Conservation (phyloP, 2,329 filamentous ascomycete species). For the Colletotrichum sublineola region DNA sequence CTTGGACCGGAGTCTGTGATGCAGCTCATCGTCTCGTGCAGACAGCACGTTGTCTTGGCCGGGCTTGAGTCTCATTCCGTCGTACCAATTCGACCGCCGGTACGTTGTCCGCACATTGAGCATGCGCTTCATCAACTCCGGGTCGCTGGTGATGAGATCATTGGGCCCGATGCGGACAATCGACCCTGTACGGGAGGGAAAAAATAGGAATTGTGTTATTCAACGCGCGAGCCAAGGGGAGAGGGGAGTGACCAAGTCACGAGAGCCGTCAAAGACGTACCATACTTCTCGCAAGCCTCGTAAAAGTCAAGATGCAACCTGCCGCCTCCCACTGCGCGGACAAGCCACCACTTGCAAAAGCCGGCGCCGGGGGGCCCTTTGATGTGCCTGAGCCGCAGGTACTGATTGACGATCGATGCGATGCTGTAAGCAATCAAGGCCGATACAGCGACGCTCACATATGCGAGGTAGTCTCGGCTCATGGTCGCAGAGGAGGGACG, state of each 20-base stretch:
- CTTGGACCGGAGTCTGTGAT: conserved; percentile 58
- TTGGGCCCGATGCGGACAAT: conserved; percentile 60
- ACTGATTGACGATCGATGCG: conserved; percentile 47
- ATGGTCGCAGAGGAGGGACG: conserved; percentile 5
- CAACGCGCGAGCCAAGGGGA: neutral
- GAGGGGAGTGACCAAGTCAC: too few relatives aligned
- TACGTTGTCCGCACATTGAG: conserved; percentile 54
- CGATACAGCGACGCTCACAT: conserved; percentile 4
- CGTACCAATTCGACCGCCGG: conserved; percentile 59
- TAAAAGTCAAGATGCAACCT: conserved; percentile 53
- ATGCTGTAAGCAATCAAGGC: conserved; percentile 34
- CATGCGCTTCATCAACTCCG: conserved; percentile 54
- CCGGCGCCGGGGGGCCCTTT: conserved; percentile 54
- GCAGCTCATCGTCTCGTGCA: conserved; percentile 60
- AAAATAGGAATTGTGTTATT: neutral
- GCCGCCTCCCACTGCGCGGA: conserved; percentile 49
- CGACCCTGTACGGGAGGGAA: conserved; percentile 45
- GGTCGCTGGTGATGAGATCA: conserved; percentile 56
- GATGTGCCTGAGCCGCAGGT: conserved; percentile 56
- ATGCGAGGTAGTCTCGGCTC: conserved; percentile 14
- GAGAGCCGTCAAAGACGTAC: conserved; percentile 39
- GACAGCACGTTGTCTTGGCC: conserved; percentile 68
- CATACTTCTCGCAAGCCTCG: conserved; percentile 53
- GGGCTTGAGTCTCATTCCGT: conserved; percentile 64
- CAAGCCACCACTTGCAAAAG: conserved; percentile 58